Percentiles rank a stretch among this genome's conserved stretches.
phyloP scores from a whole-genome alignment of 352 stramenopile species.

The Globisporangium parvum region DNA sequence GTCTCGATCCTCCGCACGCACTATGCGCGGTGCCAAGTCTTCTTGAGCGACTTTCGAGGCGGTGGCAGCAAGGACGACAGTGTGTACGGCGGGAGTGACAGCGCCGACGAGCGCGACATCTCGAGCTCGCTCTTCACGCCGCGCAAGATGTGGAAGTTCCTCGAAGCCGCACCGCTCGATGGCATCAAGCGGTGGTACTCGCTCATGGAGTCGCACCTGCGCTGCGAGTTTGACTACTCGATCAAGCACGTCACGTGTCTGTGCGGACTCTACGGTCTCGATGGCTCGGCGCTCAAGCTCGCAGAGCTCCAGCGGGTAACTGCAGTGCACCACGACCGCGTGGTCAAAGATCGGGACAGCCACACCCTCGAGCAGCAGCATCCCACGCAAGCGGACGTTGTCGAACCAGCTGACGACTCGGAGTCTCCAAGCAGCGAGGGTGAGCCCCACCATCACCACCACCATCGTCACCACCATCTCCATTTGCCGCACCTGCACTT shows the following conservation, averaged over 20 bases:
- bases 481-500: conserved; percentile 7
- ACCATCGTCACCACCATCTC: neutral
- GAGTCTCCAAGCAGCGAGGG: neutral
- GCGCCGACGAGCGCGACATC: conserved; percentile 35
- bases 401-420: neutral
- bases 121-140: conserved; percentile 74
- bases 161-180: conserved; percentile 57
- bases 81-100: neutral
- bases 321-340: conserved; percentile 3
- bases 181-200: conserved; percentile 71
- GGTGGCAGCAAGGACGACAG: conserved; percentile 2
- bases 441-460: conserved; percentile 1
- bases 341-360: neutral
- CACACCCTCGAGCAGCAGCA: neutral
- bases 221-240: conserved; percentile 76
- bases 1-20: conserved; percentile 73
- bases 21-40: conserved; percentile 55
- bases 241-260: conserved; percentile 63
- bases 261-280: conserved; percentile 67
- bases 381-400: too few relatives aligned
- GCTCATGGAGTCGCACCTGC: conserved; percentile 77
- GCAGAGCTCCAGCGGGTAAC: conserved; percentile 10
- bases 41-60: conserved; percentile 34
- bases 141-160: conserved; percentile 67
- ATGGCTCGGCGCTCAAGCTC: conserved; percentile 38